Percentiles rank a stretch among this genome's conserved stretches.
Conservation (phyloP, 139 green algal genomes). For the Haematococcus sp. region DNA sequence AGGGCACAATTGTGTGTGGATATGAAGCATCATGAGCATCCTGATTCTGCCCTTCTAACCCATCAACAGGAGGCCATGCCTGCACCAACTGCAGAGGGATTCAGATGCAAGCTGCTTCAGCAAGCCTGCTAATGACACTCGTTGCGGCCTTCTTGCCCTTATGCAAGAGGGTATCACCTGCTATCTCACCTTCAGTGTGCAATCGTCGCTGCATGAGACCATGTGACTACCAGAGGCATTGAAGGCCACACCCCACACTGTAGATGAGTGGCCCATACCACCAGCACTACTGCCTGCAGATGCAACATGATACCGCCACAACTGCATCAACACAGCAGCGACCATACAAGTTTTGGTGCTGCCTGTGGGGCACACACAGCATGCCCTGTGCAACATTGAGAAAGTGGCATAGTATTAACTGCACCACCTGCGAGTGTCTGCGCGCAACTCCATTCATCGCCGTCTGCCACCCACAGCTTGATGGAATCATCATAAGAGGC, state of each 20-base stretch:
- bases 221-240: constrained; percentile 56
- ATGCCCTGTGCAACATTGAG: too few species aligned
- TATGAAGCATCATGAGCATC: too few species aligned
- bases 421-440: constrained; percentile 78
- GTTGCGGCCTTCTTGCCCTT: constrained; percentile 42
- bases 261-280: constrained; percentile 71
- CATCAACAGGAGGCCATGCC: too few species aligned
- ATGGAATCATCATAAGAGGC: constrained; percentile 93
- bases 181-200: constrained; percentile 62
- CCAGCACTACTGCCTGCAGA: constrained; percentile 7
- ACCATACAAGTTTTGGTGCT: neutral
- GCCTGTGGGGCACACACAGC: too few species aligned
- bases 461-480: constrained; percentile 80
- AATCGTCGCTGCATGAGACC: constrained; percentile 85
- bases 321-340: neutral
- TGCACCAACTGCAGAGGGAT: too few species aligned
- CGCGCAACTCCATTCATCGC: constrained; percentile 83
- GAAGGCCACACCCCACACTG: constrained; percentile 85
- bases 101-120: too few species aligned
- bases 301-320: neutral
- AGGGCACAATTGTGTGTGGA: neutral
- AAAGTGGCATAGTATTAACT: too few species aligned
- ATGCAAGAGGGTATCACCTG: too few species aligned
- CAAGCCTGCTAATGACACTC: too few species aligned
- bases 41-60: too few species aligned